Evolutionary conservation across 768 basidiomycete species (phyloP), one percentile per base, ranked within the genome.

Genomic region (Daedaleopsis nitida): DNA sequence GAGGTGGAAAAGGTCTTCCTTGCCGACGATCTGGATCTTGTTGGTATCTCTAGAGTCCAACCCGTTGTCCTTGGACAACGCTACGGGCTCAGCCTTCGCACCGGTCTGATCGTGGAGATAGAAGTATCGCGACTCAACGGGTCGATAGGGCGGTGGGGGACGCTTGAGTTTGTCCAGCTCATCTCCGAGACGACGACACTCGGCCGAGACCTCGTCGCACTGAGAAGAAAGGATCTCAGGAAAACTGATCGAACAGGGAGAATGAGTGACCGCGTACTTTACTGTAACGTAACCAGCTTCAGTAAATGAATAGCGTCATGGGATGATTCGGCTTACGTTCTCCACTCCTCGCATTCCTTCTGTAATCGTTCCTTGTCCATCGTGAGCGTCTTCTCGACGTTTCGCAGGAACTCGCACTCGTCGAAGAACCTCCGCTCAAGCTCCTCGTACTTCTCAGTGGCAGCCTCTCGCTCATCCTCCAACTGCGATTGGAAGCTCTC

Each of bases 321-420:
- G 56, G 42, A 13, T 37, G 17, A 21, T 4, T 12, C 34, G 38
- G 37, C 58, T 55, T 55, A 67, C 78, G 61, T 27, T 56, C 39
- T 59, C 62, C 59, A 78, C 73, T 69, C 65, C 61, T 71, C 76
- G 75, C 76, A 76, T 58, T 73, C 80, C 27, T 69, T 72, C 35
- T 80, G 78, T 62, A 84, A 77, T 42, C 78, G 73, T 52, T 75
- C 75, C 54, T 80, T 81, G 65, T 83, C 83, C 34, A 83, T 80
- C 62, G 82, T 78, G 63, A 89, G 75, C 65, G 74, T 82, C 57
- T 71, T 79, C 75, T 87, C 84, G 38, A 82, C 76, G 11, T 75
- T 77, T 45, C 81, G 70, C 9, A 85, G 80, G 3, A 78, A 77
- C 23, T 86, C 81, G 64, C 76, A 80, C 69, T 86, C 87, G 50